Conservation (phyloP, 192 early-diverging fungal genomes). For the Coemansia sp. region DNA sequence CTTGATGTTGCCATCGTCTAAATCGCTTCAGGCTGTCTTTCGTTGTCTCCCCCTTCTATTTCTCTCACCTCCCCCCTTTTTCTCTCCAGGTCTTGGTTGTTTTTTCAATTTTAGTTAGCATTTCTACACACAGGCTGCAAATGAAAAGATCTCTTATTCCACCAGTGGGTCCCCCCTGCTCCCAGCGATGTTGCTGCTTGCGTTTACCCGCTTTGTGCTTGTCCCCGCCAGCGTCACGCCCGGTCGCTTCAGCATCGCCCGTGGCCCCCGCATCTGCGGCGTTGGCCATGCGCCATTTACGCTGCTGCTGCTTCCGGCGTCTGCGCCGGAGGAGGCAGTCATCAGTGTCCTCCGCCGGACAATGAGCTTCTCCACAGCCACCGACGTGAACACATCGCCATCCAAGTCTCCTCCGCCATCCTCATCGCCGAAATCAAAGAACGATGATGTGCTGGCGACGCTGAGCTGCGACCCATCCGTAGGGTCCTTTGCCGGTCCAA, state of each 20-base stretch:
- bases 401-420: slow-evolving; percentile 8
- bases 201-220: slow-evolving; percentile 6
- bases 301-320: neutral
- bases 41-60: no score
- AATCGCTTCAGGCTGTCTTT: no score
- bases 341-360: slow-evolving; percentile 30
- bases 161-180: no score
- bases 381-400: slow-evolving; percentile 23
- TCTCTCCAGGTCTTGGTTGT: no score
- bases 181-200: neutral
- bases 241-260: slow-evolving; percentile 28
- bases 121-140: no score
- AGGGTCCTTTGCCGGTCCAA: neutral
- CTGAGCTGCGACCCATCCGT: slow-evolving; percentile 6
- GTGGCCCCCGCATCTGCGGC: neutral
- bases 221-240: slow-evolving; percentile 12
- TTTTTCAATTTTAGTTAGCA: no score
- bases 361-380: slow-evolving; percentile 46
- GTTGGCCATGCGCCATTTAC: slow-evolving; percentile 10
- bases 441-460: neutral
- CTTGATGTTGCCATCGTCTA: slow-evolving; percentile 43
- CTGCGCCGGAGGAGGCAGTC: neutral
- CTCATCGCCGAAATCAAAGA: neutral
- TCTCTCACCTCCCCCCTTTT: neutral
- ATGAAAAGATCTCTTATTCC: no score